Evolutionary conservation across 495 filamentous ascomycete species (phyloP).

Genomic region (Pseudevernia furfuracea): DNA sequence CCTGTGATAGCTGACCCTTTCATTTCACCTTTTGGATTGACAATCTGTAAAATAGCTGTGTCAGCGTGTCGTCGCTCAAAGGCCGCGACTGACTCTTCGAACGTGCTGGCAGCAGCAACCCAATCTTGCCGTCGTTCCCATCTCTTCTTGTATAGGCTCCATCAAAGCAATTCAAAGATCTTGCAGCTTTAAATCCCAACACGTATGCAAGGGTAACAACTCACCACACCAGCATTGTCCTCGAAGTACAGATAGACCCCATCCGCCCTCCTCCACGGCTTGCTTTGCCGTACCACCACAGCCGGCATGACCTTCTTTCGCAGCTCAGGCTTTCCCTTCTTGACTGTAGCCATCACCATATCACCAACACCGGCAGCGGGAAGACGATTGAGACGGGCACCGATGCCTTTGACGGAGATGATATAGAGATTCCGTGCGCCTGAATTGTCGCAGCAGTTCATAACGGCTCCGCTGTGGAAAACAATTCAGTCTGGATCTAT

Average conservation of each 20-base stretch:
- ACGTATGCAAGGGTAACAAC: constrained; percentile 31
- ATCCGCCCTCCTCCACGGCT: constrained; percentile 96
- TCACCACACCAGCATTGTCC: constrained; percentile 98
- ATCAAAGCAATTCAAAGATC: neutral
- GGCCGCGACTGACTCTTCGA: too few relatives aligned
- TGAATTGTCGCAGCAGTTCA: constrained; percentile 98
- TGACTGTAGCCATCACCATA: constrained; percentile 99
- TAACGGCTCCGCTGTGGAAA: constrained; percentile 73
- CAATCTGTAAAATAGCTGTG: constrained; percentile 55
- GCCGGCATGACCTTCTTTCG: constrained; percentile 99
- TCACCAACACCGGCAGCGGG: constrained; percentile 97
- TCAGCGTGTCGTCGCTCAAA: constrained; percentile 15
- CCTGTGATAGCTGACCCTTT: constrained; percentile 99
- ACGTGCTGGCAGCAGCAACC: neutral
- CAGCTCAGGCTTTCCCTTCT: constrained; percentile 99
- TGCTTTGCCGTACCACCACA: constrained; percentile 95
- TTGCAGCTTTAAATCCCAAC: too few relatives aligned
- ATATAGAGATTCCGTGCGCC: constrained; percentile 99
- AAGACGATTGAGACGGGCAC: constrained; percentile 95
- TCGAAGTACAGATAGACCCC: constrained; percentile 99
- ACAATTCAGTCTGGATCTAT: constrained; percentile 17
- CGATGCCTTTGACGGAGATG: constrained; percentile 99
- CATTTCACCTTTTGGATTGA: constrained; percentile 99
- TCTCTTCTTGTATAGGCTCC: neutral
- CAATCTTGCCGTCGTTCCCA: neutral